phyloP scores from a whole-genome alignment of 2,329 filamentous ascomycete species.

The Leptodontidium sp. region DNA sequence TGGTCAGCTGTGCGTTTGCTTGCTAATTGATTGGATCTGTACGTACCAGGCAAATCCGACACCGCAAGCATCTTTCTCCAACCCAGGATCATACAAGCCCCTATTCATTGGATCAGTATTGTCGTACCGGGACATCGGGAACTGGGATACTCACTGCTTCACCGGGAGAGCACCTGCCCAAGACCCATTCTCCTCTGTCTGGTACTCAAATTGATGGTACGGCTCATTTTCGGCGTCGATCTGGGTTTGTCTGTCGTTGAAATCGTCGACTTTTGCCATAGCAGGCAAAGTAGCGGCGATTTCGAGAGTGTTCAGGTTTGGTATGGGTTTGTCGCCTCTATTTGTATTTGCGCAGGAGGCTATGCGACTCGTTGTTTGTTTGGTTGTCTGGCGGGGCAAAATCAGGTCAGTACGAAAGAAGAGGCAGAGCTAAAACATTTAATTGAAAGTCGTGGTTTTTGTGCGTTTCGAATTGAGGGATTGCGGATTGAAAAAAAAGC shows the following conservation, averaged over 20 bases:
- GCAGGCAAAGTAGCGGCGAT: conserved; percentile 62
- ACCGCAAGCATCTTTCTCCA: conserved; percentile 99
- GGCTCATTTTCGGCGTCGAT: conserved; percentile 65
- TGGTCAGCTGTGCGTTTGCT: conserved; percentile 35
- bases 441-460: background rate
- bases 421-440: background rate
- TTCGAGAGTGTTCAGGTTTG: conserved; percentile 27
- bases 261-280: conserved; percentile 72
- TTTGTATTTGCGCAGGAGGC: conserved; percentile 17
- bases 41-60: conserved; percentile 97
- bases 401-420: conserved; percentile 7
- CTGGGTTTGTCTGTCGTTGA: conserved; percentile 72
- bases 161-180: conserved; percentile 95
- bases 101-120: conserved; percentile 45
- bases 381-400: conserved; percentile 10
- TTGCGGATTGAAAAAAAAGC: background rate
- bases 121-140: background rate
- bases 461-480: background rate
- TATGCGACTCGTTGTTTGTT: conserved; percentile 15
- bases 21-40: background rate
- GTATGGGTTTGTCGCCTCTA: conserved; percentile 8
- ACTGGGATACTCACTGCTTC: conserved; percentile 74
- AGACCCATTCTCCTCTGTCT: conserved; percentile 82
- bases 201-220: conserved; percentile 82
- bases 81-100: conserved; percentile 93